Percentiles rank a stretch among this genome's conserved stretches.
Conservation (phyloP, 2,329 filamentous ascomycete species). For the Fusarium mexicanum region DNA sequence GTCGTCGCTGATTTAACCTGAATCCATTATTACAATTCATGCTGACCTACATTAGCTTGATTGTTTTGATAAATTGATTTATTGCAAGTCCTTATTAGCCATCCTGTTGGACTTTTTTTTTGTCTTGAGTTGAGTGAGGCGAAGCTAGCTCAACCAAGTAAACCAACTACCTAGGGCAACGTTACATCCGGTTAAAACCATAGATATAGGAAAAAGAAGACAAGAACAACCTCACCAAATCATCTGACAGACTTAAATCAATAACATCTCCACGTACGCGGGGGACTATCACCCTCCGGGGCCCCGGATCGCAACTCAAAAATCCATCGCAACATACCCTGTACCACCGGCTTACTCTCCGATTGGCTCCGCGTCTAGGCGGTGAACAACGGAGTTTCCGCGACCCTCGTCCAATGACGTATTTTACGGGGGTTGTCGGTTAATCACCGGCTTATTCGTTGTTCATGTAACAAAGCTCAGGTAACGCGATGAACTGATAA, state of each 20-base stretch:
- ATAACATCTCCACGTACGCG: not conserved
- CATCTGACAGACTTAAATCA: not conserved
- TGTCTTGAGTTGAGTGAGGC: fast-evolving
- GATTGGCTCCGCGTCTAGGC: not conserved
- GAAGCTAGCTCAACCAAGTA: fast-evolving
- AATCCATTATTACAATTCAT: fast-evolving
- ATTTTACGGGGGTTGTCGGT: not conserved
- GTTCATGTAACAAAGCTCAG: not conserved
- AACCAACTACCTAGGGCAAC: not conserved
- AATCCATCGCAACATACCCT: not conserved
- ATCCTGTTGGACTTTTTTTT: fast-evolving
- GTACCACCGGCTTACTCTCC: not conserved
- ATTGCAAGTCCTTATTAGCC: no score
- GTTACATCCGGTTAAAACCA: no score
- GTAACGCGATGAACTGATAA: conserved; percentile 1
- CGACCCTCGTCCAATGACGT: conserved; percentile 1
- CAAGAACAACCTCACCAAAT: fast-evolving
- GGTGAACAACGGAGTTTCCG: conserved; percentile 16
- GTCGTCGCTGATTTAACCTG: fast-evolving
- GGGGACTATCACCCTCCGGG: not conserved
- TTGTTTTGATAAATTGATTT: no score
- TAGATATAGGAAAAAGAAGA: not conserved
- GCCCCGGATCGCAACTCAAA: not conserved
- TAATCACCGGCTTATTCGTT: not conserved
- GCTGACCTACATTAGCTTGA: no score